phyloP scores from a whole-genome alignment of 1,284 basidiomycete genomes.

The Coriolopsis trogii region DNA sequence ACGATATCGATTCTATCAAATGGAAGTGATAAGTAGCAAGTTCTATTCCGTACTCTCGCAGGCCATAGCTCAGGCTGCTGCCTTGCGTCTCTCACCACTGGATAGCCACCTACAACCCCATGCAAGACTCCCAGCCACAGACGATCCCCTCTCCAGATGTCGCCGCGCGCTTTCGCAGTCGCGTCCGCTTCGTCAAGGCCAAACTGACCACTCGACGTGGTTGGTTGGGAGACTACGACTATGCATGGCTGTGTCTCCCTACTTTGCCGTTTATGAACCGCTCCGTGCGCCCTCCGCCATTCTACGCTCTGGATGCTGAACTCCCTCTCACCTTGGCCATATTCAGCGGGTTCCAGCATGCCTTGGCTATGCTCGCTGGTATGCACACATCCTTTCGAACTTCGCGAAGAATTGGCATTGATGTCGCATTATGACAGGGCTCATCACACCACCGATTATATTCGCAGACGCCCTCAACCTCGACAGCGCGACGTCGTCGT shows the following conservation, averaged over 20 bases:
- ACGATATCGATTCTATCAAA: background rate
- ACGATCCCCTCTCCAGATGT: background rate
- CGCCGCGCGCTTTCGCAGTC: too few relatives aligned
- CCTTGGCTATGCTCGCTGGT: constrained; percentile 82
- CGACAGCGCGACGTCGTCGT: constrained; percentile 61
- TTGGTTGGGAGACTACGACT: constrained; percentile 82
- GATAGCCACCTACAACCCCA: background rate
- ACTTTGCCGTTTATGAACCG: constrained; percentile 52
- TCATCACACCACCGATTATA: constrained; percentile 71
- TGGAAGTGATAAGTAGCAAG: background rate
- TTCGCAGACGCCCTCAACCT: constrained; percentile 67
- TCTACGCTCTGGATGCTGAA: constrained; percentile 72
- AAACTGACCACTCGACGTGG: constrained; percentile 57
- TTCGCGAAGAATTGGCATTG: too few relatives aligned
- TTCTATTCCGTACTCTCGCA: background rate
- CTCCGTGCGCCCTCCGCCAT: constrained; percentile 57
- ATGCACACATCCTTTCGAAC: too few relatives aligned
- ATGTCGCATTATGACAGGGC: too few relatives aligned
- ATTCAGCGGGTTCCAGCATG: constrained; percentile 74
- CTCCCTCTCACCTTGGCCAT: constrained; percentile 73
- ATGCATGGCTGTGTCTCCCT: constrained; percentile 72
- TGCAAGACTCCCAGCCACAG: background rate
- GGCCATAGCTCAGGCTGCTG: background rate
- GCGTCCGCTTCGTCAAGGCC: too few relatives aligned
- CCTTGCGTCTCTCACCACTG: background rate